Conservation (phyloP, 306 rosid genomes). For the Prunus campanulata region DNA sequence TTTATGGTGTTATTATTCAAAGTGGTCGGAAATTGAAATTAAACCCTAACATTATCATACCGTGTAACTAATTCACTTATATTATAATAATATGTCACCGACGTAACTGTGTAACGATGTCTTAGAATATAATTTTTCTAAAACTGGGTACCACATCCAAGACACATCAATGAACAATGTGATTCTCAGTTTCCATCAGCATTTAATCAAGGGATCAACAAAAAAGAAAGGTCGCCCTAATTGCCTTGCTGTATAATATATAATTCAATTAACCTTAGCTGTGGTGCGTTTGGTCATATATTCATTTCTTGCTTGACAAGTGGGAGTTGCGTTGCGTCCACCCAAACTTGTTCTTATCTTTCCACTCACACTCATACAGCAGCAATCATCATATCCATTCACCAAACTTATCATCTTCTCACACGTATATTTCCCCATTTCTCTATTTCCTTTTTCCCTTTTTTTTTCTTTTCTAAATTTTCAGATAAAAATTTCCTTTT, state of each 20-base stretch:
- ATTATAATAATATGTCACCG: background rate
- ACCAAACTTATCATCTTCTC: slow-evolving; percentile 15
- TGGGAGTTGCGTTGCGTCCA: slow-evolving; percentile 28
- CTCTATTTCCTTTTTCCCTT: slow-evolving; percentile 6
- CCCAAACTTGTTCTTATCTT: slow-evolving; percentile 34
- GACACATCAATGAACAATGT: background rate
- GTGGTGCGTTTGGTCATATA: slow-evolving; percentile 16
- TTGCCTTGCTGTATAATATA: background rate
- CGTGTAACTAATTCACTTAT: background rate
- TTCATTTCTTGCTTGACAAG: slow-evolving; percentile 27
- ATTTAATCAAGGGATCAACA: background rate
- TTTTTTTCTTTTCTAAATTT: background rate
- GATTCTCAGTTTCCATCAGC: background rate
- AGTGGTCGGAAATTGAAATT: too few species aligned
- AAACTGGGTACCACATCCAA: background rate
- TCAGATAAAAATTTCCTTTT: background rate
- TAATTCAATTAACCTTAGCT: background rate
- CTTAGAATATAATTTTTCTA: background rate
- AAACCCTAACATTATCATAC: too few species aligned
- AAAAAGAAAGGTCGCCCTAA: background rate
- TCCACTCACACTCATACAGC: slow-evolving; percentile 9
- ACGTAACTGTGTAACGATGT: background rate
- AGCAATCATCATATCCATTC: slow-evolving; percentile 28
- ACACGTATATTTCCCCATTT: background rate
- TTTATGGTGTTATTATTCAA: too few species aligned